Evolutionary conservation across 805 yeast genomes (phyloP).

Genomic region (Barnettozyma californica): DNA sequence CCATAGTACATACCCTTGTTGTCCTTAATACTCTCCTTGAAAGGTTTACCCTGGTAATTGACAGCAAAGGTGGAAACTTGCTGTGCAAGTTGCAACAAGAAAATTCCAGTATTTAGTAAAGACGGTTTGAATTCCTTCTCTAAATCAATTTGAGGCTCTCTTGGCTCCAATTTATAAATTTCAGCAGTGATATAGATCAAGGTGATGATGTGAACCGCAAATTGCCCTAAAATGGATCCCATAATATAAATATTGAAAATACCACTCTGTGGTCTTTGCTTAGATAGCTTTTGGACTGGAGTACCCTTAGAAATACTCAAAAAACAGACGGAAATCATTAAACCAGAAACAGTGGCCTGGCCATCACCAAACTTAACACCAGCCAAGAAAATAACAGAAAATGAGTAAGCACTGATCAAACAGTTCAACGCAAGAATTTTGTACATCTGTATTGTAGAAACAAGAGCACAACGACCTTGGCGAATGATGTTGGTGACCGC

Average conservation of each 20-base stretch:
- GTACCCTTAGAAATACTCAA: conserved; percentile 91
- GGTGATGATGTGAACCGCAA: conserved; percentile 84
- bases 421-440: conserved; percentile 95
- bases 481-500: conserved; percentile 91
- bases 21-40: conserved; percentile 83
- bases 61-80: conserved; percentile 97
- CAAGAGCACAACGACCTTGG: conserved; percentile 97
- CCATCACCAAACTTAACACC: conserved; percentile 98
- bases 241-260: conserved; percentile 91
- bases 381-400: conserved; percentile 89
- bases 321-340: conserved; percentile 89
- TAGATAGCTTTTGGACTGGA: conserved; percentile 82
- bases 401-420: conserved; percentile 91
- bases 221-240: conserved; percentile 97
- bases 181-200: conserved; percentile 78
- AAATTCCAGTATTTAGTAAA: conserved; percentile 91
- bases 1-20: conserved; percentile 98
- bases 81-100: conserved; percentile 88
- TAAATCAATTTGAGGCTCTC: conserved; percentile 83
- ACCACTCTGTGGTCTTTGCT: conserved; percentile 95
- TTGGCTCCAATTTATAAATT: conserved; percentile 85
- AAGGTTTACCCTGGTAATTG: conserved; percentile 95
- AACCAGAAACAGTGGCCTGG: conserved; percentile 95
- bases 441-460: conserved; percentile 98
- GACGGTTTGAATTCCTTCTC: conserved; percentile 89